Base-by-base conservation (phyloP, 2,329 filamentous ascomycete genomes). In the Hypoxylon sp. region DNA sequence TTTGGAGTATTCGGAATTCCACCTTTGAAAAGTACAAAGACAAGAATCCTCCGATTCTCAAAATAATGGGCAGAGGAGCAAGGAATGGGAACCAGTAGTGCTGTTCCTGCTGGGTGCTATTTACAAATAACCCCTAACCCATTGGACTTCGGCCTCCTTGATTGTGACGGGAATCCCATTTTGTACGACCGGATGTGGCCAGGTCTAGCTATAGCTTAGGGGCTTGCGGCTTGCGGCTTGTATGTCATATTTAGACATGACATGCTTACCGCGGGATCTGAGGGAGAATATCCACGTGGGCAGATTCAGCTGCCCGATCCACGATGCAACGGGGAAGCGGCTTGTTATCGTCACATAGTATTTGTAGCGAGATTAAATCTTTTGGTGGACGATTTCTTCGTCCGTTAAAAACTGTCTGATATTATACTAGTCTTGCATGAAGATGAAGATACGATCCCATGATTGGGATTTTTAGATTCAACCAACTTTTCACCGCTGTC, bases 121-220 rank as follows among this genome's bases (percentile, higher is more conserved):
- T 53, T 8, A 54, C 26, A 27, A 67, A 56, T 5, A 37, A 26
- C 5, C 23, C 8, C 75, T 75, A 20, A 74, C 73, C 63, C 71
- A 75, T 21, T 63, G 65, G 38, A 79, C 78, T 34, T 67, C 70
- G 26, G 58, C 64, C 31, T 67, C 69, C 38, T 72, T 60, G 44
- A 76, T 61, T 16, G 75, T 67, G 50, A 75, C 57, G 5, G 77
- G 75, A 7, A 74, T 51, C 4, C 75, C n/a, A n/a, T n/a, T n/a
- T n/a, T n/a, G n/a, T 76, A 12, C 69, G 69, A n/a, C 76, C 77
- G 2, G 77, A 78, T 26, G 80, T 79, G 5, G 80, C 67, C 12
- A 79, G 57, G 15, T 69, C 65, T 5, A 71, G 64, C 7, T 30
- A 17, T 30, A 25, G 32, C 21, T 21, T 15, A 35, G 36, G 42